Evolutionary conservation across 352 stramenopile genomes (phyloP).

Genomic region (Globisporangium ultimum): DNA sequence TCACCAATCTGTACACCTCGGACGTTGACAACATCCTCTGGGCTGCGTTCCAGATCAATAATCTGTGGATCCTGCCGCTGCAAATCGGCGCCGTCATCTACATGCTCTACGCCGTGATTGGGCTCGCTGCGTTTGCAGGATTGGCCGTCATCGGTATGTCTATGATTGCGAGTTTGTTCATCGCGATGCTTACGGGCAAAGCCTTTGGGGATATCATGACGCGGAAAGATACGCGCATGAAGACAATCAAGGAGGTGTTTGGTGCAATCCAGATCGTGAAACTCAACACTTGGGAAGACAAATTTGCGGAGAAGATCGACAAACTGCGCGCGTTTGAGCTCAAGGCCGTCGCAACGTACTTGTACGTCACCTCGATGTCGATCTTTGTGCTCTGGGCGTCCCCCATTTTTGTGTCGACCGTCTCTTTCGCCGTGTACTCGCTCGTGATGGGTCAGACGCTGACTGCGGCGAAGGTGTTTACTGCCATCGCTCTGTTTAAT

Average conservation of each 20-base stretch:
- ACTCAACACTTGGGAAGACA: conserved; percentile 87
- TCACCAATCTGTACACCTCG: conserved; percentile 38
- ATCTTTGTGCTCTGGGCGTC: conserved; percentile 39
- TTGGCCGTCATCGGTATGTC: conserved; percentile 28
- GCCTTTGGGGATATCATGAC: conserved; percentile 77
- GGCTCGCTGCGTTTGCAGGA: conserved; percentile 33
- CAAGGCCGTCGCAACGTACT: conserved; percentile 23
- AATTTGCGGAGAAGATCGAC: conserved; percentile 68
- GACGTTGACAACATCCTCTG: conserved; percentile 28
- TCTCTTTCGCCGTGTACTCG: conserved; percentile 35
- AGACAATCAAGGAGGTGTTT: conserved; percentile 89
- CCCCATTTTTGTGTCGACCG: conserved; percentile 19
- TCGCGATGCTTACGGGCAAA: conserved; percentile 44
- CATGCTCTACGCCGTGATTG: conserved; percentile 34
- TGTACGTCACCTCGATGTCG: conserved; percentile 25
- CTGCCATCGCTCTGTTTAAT: conserved; percentile 41
- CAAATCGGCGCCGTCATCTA: conserved; percentile 29
- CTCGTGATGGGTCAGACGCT: conserved; percentile 26
- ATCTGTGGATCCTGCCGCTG: conserved; percentile 33
- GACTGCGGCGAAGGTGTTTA: conserved; percentile 46
- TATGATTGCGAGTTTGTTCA: conserved; percentile 31
- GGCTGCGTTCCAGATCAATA: conserved; percentile 41
- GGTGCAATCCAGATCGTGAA: conserved; percentile 95
- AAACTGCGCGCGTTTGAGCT: conserved; percentile 54
- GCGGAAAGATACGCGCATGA: conserved; percentile 86